Percentiles rank a stretch among this genome's conserved stretches.
Evolutionary conservation across 352 stramenopile genomes (phyloP).

Genomic region (Globisporangium cederbergense): DNA sequence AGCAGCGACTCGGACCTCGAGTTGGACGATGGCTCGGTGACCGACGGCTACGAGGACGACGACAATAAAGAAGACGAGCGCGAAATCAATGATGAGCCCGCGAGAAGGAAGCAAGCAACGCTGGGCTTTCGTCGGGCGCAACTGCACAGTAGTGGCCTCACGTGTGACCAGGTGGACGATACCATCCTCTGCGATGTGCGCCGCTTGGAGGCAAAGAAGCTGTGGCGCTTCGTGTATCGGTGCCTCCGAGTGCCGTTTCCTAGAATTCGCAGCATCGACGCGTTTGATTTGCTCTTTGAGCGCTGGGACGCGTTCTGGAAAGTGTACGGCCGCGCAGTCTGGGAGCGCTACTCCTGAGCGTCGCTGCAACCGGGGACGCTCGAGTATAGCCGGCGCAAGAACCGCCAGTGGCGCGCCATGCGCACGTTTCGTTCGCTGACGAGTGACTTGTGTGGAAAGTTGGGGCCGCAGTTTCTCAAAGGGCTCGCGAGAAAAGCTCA

Average conservation of each 20-base stretch:
- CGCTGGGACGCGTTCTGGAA: constrained; percentile 51
- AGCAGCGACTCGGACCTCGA: background rate
- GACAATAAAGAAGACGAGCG: constrained; percentile 1
- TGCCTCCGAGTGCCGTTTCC: constrained; percentile 37
- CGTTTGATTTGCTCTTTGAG: constrained; percentile 42
- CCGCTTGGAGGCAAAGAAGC: constrained; percentile 29
- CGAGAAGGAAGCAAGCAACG: background rate
- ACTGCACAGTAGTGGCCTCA: background rate
- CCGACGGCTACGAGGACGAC: background rate
- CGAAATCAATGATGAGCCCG: too few species aligned
- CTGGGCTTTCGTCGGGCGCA: background rate
- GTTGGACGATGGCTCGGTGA: background rate
- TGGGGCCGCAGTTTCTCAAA: constrained; percentile 5
- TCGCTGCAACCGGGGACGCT: constrained; percentile 22
- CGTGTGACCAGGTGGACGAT: constrained; percentile 18
- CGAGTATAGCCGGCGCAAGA: constrained; percentile 28
- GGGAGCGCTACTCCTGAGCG: constrained; percentile 46
- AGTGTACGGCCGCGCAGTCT: constrained; percentile 36
- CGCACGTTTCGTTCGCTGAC: constrained; percentile 30
- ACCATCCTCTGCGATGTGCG: constrained; percentile 25
- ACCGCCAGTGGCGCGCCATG: constrained; percentile 28
- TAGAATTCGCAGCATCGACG: constrained; percentile 19
- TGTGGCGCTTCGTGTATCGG: constrained; percentile 43
- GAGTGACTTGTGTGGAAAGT: constrained; percentile 22
- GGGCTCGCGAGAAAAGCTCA: constrained; percentile 12